Evolutionary conservation across 2,329 filamentous ascomycete species (phyloP).

Genomic region (Xylariales sp.): DNA sequence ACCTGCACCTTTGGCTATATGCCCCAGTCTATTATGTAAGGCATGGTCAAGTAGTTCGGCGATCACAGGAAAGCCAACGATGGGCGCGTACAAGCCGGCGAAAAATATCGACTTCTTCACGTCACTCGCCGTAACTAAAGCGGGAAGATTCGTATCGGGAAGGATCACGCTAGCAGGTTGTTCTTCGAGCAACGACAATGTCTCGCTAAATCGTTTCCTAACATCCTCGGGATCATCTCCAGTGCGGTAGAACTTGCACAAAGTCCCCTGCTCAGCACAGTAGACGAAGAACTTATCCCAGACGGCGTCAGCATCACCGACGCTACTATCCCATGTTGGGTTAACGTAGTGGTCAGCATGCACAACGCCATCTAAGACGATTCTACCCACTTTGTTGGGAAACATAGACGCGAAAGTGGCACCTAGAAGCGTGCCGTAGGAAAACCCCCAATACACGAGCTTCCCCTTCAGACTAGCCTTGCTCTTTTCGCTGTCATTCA

Average conservation of each 20-base stretch:
- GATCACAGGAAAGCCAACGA: constrained; percentile 48
- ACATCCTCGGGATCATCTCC: constrained; percentile 51
- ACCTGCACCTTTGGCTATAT: constrained; percentile 20
- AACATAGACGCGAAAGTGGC: constrained; percentile 56
- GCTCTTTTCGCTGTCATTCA: constrained; percentile 28
- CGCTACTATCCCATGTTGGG: constrained; percentile 54
- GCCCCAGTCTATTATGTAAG: constrained; percentile 41
- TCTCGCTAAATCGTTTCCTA: constrained; percentile 46
- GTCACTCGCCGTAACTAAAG: constrained; percentile 53
- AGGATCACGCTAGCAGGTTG: constrained; percentile 51
- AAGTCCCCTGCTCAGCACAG: constrained; percentile 58
- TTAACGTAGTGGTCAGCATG: constrained; percentile 57
- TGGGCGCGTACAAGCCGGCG: constrained; percentile 51
- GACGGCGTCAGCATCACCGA: constrained; percentile 60
- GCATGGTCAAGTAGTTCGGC: constrained; percentile 51
- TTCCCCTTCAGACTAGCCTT: constrained; percentile 45
- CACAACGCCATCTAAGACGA: constrained; percentile 55
- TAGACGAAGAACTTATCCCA: constrained; percentile 59
- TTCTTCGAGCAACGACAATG: constrained; percentile 50
- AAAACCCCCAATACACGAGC: constrained; percentile 55
- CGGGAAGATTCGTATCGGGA: constrained; percentile 47
- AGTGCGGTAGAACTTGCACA: constrained; percentile 54
- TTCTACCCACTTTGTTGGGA: constrained; percentile 55
- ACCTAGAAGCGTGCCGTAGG: constrained; percentile 55
- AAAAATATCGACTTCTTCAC: constrained; percentile 53